phyloP scores from a whole-genome alignment of 2,329 filamentous ascomycete genomes.

The Fusarium beomiforme region DNA sequence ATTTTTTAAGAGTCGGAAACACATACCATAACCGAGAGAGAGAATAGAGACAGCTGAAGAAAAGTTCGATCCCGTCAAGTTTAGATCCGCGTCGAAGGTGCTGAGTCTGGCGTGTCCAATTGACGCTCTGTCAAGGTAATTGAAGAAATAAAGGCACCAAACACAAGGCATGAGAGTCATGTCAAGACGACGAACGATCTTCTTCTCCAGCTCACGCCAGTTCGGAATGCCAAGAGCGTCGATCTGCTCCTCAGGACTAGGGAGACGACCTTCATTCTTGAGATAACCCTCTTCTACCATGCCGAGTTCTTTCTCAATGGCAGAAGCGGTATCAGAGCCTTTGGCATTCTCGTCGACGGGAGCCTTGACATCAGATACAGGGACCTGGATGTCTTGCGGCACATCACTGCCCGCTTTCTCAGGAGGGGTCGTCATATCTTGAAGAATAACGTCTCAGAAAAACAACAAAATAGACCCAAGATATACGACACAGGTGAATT shows the following conservation, averaged over 20 bases:
- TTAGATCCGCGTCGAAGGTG: not conserved
- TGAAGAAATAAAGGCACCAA: constrained; percentile 22
- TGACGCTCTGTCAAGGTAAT: constrained; percentile 14
- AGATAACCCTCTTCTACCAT: constrained; percentile 6
- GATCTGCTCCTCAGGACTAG: constrained; percentile 13
- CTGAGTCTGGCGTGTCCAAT: constrained; percentile 8
- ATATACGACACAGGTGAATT: not conserved
- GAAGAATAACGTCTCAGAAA: rapidly evolving
- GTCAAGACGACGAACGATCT: constrained; percentile 13
- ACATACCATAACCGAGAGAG: constrained; percentile 11
- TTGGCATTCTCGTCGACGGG: not conserved
- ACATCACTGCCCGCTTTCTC: not conserved
- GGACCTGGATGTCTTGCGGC: not conserved
- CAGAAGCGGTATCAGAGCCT: not conserved
- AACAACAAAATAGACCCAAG: not conserved
- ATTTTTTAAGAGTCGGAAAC: rapidly evolving
- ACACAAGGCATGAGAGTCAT: constrained; percentile 20
- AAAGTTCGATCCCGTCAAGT: not conserved
- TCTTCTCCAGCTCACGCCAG: constrained; percentile 18
- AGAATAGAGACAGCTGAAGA: constrained; percentile 19
- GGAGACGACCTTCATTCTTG: constrained; percentile 2
- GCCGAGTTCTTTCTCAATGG: constrained; percentile 3
- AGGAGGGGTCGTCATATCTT: not conserved
- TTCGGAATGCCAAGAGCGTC: constrained; percentile 5
- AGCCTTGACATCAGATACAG: not conserved